These are phyloP conservation scores for Ceratobasidium sp. DNA, from an alignment of 1,284 basidiomycete genomes.

Conservation along the genomic window DNA sequence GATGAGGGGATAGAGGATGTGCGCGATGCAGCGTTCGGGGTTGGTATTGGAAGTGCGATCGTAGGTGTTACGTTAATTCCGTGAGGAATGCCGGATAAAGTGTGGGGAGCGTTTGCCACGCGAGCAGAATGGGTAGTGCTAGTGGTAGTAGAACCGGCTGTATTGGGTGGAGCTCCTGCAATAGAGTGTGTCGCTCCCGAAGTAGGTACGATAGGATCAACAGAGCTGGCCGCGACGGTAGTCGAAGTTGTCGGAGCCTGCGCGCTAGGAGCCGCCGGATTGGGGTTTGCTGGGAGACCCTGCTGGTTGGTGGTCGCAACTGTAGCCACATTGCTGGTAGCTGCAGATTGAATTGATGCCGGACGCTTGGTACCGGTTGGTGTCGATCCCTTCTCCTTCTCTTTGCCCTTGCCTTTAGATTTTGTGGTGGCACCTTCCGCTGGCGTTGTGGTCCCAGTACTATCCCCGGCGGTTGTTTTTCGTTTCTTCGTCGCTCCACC, in stretches of 20 bases:
- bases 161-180: neutral
- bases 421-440: neutral
- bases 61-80: neutral
- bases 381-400: neutral
- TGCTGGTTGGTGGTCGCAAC: neutral
- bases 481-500: constrained; percentile 18
- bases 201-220: neutral
- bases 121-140: neutral
- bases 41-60: neutral
- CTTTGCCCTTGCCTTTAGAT: constrained; percentile 28
- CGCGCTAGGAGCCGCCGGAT: neutral
- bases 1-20: too few relatives aligned
- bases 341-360: neutral
- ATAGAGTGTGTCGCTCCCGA: neutral
- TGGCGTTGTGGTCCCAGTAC: constrained; percentile 6
- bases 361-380: neutral
- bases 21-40: neutral
- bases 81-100: neutral
- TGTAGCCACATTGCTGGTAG: neutral
- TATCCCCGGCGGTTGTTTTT: constrained; percentile 15
- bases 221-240: neutral
- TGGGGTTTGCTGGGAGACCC: neutral
- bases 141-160: neutral
- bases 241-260: neutral
- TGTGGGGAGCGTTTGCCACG: neutral